phyloP scores from a whole-genome alignment of 805 yeast genomes.

The Metschnikowia continentalis region DNA sequence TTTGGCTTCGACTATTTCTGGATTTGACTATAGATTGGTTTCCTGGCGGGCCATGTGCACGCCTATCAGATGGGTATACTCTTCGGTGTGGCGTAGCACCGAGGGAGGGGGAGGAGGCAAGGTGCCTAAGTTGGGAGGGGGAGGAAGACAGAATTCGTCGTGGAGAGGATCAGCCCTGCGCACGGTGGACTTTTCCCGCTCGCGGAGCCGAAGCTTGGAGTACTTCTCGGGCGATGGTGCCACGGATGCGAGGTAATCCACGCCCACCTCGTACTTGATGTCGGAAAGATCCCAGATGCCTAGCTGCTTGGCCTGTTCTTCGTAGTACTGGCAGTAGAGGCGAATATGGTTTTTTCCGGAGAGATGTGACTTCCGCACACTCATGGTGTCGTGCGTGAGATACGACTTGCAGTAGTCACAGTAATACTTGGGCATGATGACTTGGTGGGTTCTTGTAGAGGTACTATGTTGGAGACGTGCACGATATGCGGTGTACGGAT shows the following conservation, averaged over 20 bases:
- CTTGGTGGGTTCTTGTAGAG: too few relatives aligned
- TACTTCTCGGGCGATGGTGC: conserved; percentile 24
- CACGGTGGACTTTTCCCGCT: conserved; percentile 14
- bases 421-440: conserved; percentile 61
- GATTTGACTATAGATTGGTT: conserved; percentile 7
- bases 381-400: conserved; percentile 82
- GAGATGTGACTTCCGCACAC: conserved; percentile 78
- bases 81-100: conserved; percentile 13
- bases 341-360: conserved; percentile 73
- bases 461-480: too few relatives aligned
- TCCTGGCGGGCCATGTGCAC: conserved; percentile 14
- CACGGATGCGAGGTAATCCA: conserved; percentile 30
- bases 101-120: conserved; percentile 20
- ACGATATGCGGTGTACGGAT: neutral
- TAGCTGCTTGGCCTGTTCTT: conserved; percentile 32
- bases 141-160: conserved; percentile 17
- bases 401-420: conserved; percentile 84
- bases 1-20: too few relatives aligned
- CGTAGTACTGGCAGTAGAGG: conserved; percentile 71
- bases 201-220: conserved; percentile 10
- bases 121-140: conserved; percentile 15
- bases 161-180: conserved; percentile 10
- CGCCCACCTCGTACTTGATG: conserved; percentile 32
- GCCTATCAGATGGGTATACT: conserved; percentile 9
- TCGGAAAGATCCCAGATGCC: conserved; percentile 32